phyloP scores from a whole-genome alignment of 129 eudicot genomes.

The Ambrosia artemisiifolia region DNA sequence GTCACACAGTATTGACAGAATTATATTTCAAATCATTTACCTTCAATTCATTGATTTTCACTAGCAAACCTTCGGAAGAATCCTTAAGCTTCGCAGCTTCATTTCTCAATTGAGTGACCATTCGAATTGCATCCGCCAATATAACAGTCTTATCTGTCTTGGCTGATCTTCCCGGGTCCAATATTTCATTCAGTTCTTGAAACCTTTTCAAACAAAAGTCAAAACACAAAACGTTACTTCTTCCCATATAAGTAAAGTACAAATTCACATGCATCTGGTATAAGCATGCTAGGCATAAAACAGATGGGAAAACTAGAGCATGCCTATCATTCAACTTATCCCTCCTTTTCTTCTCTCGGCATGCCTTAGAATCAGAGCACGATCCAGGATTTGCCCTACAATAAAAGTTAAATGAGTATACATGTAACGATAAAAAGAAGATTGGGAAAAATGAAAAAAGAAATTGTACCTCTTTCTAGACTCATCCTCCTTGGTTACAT shows the following conservation, averaged over 20 bases:
- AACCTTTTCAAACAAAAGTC: constrained; percentile 46
- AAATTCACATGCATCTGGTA: constrained; percentile 8
- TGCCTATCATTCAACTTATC: constrained; percentile 70
- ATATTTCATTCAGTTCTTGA: constrained; percentile 56
- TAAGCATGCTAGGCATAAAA: neutral
- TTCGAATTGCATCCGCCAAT: constrained; percentile 62
- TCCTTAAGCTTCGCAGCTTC: constrained; percentile 63
- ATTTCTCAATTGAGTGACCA: constrained; percentile 56
- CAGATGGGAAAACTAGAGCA: constrained; percentile 6
- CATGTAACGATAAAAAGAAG: neutral
- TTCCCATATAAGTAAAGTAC: neutral
- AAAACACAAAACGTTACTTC: neutral
- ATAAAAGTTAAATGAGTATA: neutral
- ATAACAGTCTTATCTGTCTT: constrained; percentile 65
- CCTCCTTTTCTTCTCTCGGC: constrained; percentile 73
- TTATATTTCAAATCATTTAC: constrained; percentile 22
- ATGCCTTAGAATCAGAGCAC: constrained; percentile 60
- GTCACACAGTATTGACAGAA: neutral
- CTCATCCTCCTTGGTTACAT: constrained; percentile 37
- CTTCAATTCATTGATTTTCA: constrained; percentile 68
- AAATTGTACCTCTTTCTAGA: constrained; percentile 53
- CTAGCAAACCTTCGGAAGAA: constrained; percentile 40
- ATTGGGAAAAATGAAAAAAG: neutral
- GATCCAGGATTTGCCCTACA: constrained; percentile 49
- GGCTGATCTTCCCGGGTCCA: constrained; percentile 71